Base-by-base conservation (phyloP, 371 early-diverging fungal genomes). In the Mortierella sp. region DNA sequence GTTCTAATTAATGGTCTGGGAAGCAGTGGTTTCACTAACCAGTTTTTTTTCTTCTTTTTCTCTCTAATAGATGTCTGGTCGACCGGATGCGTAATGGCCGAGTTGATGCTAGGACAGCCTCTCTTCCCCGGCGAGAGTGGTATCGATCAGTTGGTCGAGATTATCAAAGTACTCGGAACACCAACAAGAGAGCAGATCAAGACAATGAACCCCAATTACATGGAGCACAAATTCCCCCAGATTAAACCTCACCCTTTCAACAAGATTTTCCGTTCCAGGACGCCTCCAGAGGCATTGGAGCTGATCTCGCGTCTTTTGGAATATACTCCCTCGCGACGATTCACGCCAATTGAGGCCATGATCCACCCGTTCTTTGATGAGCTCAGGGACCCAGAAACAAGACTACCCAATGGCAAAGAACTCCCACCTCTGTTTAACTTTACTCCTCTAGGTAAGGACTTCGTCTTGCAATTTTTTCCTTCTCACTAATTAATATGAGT, bases 71-170 rank as follows among this genome's bases (percentile, higher is more conserved):
- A 99, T 86, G 94, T 99, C 30, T 99, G 99, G 99, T 98, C 99
- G 26, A 90, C 97, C 6, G 99, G 98, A 32, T 99, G 99, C 83
- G 99, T 99, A n/a, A 97, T 99, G 95, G 98, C 98, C 9, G 99
- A 99, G 88, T 88, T 99, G 68, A 95, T 98, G 90, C 89, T 97
- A 32, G 94, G 96, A 57, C 96, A 95, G 83, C 99, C 99, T 16
- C 84, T 99, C 55, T 99, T 99, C 91, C 97, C 98, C 10, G 99
- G 99, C 26, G 99, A 99, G 85, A 96, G 97, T 67, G 98, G 98
- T 61, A 98, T 99, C 68, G 99, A 99, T 84, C 99, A 99, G 87
- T 87, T 99, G 49, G 99, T 99, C 16, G 99, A 99, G 86, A 99
- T 99, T 78, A 99, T 99, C 89, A 98, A 98, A 86, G 96, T 98